phyloP scores from a whole-genome alignment of 2,329 filamentous ascomycete species.

The Fusarium torulosum region DNA sequence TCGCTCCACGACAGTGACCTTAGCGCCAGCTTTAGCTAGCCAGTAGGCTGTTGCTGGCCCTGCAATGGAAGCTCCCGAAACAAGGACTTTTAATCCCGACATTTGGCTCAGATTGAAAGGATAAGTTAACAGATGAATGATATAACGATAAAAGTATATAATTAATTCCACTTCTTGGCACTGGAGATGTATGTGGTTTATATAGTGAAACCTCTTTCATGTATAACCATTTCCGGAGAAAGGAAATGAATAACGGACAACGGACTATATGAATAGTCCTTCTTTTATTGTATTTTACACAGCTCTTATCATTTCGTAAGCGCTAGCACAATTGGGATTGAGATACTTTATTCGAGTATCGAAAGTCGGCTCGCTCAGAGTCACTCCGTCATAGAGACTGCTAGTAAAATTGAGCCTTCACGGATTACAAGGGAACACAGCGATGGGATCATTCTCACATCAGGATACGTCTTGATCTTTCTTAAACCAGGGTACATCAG shows the following conservation, averaged over 20 bases:
- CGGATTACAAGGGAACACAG: too few relatives aligned
- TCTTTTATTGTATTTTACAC: not conserved
- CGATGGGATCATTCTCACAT: too few relatives aligned
- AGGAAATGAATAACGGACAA: constrained; percentile 12
- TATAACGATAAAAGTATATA: not conserved
- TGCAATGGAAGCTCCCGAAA: constrained; percentile 51
- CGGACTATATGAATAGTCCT: constrained; percentile 24
- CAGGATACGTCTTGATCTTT: too few relatives aligned
- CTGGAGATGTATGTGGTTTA: not conserved
- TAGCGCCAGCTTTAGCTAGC: constrained; percentile 48
- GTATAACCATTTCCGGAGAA: not conserved
- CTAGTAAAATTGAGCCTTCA: not conserved
- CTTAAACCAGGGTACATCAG: too few relatives aligned
- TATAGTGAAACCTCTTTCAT: not conserved
- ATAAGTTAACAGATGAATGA: not conserved
- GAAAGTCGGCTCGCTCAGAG: not conserved
- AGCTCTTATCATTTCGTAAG: not conserved
- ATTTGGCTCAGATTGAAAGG: constrained; percentile 8
- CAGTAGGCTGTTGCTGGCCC: constrained; percentile 50
- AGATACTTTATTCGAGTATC: not conserved
- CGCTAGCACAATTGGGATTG: not conserved
- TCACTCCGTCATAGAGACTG: constrained; percentile 12
- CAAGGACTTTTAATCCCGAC: constrained; percentile 44
- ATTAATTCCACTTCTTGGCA: not conserved
- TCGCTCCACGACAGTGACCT: constrained; percentile 57